Evolutionary conservation across 306 rosid species (phyloP), one percentile per base, ranked within the genome.

Genomic region (Cucumis cinereus): DNA sequence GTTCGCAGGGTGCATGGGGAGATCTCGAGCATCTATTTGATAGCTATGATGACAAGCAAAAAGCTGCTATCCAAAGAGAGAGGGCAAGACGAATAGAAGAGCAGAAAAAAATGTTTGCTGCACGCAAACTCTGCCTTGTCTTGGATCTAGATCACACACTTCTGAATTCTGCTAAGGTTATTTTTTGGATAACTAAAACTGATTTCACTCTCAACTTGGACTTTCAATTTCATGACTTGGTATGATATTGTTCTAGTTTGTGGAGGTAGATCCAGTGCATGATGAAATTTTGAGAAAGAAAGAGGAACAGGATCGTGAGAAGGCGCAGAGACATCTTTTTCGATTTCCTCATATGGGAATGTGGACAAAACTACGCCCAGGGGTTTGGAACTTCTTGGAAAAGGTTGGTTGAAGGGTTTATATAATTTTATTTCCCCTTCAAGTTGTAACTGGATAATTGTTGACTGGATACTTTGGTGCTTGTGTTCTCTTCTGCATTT

Each of bases 301-400:
- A 79, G 97, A 92, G 88, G 88, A 95, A 77, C 88, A 85, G 45
- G 98, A 95, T 80, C 96, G 93, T 71, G 94, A 90, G 81, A 88
- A 85, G 79, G 71, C 86, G n/a, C 87, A 83, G 4, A 87, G 98
- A 78, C 97, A 92, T 77, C 95, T 95, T 81, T 95, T 90, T 75
- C 96, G 98, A 73, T 92, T 95, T 78, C 86, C 94, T 74, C 99
- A 92, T 84, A 85, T 95, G 99, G 99, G 96, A 88, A 95, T 95
- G 99, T 95, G 99, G 99, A 95, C 99, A 77, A 95, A 95, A 89
- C 86, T 95, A 77, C 88, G 99, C 52, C 99, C 99, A 7, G 99
- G 99, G 62, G 82, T 95, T 81, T 95, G 99, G 99, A 92, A 88
- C 61, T 95, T 95, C 85, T 83, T 95, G 88, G 99, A 95, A 83